phyloP scores from a whole-genome alignment of 140 eudicot species.

The Oenanthe javanica region DNA sequence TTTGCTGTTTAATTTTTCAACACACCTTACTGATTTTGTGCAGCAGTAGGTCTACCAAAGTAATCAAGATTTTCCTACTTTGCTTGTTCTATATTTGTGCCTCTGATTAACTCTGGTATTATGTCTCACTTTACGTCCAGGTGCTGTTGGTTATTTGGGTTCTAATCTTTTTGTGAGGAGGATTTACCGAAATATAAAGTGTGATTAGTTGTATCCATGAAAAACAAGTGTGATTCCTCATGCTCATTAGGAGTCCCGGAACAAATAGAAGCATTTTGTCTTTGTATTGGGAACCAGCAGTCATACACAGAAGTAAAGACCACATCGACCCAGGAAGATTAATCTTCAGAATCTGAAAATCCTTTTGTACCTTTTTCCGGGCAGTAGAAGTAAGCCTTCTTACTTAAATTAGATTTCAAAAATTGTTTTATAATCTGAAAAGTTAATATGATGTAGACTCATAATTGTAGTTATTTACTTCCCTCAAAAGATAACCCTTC shows the following conservation, averaged over 20 bases:
- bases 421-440: constrained; percentile 19
- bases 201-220: constrained; percentile 36
- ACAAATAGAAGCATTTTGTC: constrained; percentile 14
- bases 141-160: constrained; percentile 87
- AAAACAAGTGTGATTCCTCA: constrained; percentile 15
- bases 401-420: constrained; percentile 22
- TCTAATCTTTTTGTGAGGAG: constrained; percentile 79
- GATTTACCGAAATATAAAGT: constrained; percentile 86
- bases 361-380: constrained; percentile 21
- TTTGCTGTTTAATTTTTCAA: neutral
- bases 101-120: neutral
- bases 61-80: neutral
- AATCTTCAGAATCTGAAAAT: constrained; percentile 25
- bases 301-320: constrained; percentile 6
- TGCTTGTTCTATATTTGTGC: neutral
- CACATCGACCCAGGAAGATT: constrained; percentile 21
- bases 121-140: constrained; percentile 24
- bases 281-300: constrained; percentile 15
- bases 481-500: constrained; percentile 6
- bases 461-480: constrained; percentile 11
- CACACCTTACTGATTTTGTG: neutral
- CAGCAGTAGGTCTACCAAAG: neutral
- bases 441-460: constrained; percentile 13
- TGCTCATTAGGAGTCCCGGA: neutral
- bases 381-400: constrained; percentile 36